A percentile compares a stretch with the other conserved stretches of the same genome.
Conservation (phyloP, 345 rosid species). For the Citrus unshiu region DNA sequence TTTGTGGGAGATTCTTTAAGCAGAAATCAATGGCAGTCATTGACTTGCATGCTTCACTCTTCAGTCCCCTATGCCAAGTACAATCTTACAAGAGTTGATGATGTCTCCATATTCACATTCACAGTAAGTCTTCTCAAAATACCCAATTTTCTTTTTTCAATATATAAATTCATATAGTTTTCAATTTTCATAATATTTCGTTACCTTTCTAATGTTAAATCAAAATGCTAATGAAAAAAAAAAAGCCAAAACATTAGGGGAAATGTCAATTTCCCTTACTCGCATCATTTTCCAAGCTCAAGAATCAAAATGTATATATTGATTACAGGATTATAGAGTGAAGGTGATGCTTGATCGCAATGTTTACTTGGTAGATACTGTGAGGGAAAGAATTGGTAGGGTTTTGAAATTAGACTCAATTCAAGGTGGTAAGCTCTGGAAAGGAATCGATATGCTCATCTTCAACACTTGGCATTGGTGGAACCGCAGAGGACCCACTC, state of each 20-base stretch:
- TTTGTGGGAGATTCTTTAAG: constrained; percentile 83
- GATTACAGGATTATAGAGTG: constrained; percentile 52
- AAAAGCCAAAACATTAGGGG: too few species aligned
- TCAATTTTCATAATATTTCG: too few species aligned
- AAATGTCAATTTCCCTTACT: too few species aligned
- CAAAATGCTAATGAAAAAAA: too few species aligned
- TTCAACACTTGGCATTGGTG: constrained; percentile 98
- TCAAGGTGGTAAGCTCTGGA: constrained; percentile 62
- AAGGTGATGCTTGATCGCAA: constrained; percentile 54
- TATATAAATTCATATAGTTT: too few species aligned
- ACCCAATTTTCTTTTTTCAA: neutral
- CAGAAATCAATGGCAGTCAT: constrained; percentile 76
- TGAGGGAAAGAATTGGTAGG: constrained; percentile 46
- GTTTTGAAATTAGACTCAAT: constrained; percentile 79
- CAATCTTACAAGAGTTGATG: constrained; percentile 36
- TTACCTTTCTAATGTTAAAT: too few species aligned
- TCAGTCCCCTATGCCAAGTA: constrained; percentile 41
- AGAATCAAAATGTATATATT: too few species aligned
- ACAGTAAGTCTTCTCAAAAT: constrained; percentile 19
- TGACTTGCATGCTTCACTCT: constrained; percentile 69
- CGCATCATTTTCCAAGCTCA: neutral
- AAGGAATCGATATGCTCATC: constrained; percentile 54
- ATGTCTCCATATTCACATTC: constrained; percentile 45
- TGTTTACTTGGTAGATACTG: constrained; percentile 67
- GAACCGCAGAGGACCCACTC: constrained; percentile 64